Conservation (phyloP, 129 eudicot genomes). For the Mikania micrantha region DNA sequence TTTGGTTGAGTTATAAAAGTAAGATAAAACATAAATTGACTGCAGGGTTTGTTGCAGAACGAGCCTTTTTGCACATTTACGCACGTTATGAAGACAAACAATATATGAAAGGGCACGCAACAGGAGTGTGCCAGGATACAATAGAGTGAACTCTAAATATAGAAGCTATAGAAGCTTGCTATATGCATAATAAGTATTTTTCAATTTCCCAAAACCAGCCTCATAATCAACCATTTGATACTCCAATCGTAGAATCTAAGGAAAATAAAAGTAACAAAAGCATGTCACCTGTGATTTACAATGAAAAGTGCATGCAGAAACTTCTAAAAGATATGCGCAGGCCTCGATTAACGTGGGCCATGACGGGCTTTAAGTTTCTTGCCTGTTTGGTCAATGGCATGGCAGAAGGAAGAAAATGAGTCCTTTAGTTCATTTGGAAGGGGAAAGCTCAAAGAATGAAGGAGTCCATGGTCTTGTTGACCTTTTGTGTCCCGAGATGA, state of each 20-base stretch:
- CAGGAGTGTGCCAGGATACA: neutral
- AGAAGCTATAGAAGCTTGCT: neutral
- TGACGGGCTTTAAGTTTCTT: conserved; percentile 11
- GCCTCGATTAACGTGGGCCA: conserved; percentile 17
- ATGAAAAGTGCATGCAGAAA: conserved; percentile 3
- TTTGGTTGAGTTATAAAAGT: too few relatives aligned
- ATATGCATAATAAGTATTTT: neutral
- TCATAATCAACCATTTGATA: conserved; percentile 6
- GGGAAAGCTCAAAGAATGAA: conserved; percentile 71
- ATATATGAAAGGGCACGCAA: neutral
- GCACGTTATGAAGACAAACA: neutral
- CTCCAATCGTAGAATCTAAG: neutral
- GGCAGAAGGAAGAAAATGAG: conserved; percentile 63
- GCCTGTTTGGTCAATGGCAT: conserved; percentile 40
- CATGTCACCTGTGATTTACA: conserved; percentile 33
- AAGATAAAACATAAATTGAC: too few relatives aligned
- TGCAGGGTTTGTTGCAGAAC: too few relatives aligned
- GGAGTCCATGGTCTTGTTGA: conserved; percentile 18
- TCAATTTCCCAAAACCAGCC: neutral
- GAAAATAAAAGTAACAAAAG: conserved; percentile 16
- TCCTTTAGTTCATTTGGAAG: conserved; percentile 73
- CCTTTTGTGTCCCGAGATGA: conserved; percentile 18
- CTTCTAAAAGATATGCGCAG: neutral
- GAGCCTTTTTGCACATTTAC: neutral
- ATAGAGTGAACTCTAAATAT: neutral